These are phyloP conservation scores for Austroboletus novae-zelandiae DNA, from an alignment of 1,284 basidiomycete genomes.

Conservation along the genomic window DNA sequence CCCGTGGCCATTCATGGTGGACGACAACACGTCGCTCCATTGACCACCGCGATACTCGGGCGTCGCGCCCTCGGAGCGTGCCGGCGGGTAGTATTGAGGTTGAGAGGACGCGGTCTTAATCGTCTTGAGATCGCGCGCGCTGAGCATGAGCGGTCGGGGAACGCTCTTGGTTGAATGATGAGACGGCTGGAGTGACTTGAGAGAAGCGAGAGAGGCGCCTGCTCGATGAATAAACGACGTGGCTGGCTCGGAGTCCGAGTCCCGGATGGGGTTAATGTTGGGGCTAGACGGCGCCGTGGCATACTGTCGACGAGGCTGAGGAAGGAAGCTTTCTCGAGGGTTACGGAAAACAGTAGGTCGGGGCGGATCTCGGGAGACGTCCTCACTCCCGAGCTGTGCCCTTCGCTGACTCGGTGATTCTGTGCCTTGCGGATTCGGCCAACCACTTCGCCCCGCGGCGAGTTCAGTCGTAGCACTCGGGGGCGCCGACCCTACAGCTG, in stretches of 20 bases:
- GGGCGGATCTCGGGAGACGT: constrained; percentile 48
- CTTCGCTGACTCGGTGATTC: constrained; percentile 21
- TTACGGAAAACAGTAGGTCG: constrained; percentile 57
- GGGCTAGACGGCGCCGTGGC: constrained; percentile 42
- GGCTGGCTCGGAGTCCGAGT: constrained; percentile 26
- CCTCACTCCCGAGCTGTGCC: constrained; percentile 33
- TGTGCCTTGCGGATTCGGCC: constrained; percentile 6
- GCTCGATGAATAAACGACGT: constrained; percentile 35
- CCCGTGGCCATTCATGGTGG: constrained; percentile 33
- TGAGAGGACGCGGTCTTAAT: constrained; percentile 15
- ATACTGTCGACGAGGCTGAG: constrained; percentile 31
- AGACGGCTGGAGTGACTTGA: constrained; percentile 38
- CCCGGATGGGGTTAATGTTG: constrained; percentile 30
- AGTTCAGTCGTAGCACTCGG: constrained; percentile 20
- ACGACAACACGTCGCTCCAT: constrained; percentile 51
- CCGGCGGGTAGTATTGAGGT: constrained; percentile 8
- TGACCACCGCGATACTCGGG: constrained; percentile 30
- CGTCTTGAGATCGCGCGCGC: constrained; percentile 45
- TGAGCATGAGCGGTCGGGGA: constrained; percentile 58
- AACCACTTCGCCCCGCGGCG: constrained; percentile 11
- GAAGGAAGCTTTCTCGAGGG: constrained; percentile 54
- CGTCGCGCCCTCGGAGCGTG: constrained; percentile 41
- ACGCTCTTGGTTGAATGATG: constrained; percentile 37
- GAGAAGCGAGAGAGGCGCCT: constrained; percentile 41
- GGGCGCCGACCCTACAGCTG: constrained; percentile 5